A percentile compares a stretch with the other conserved stretches of the same genome.
Evolutionary conservation across 495 filamentous ascomycete species (phyloP).

Genomic region (Pseudevernia furfuracea): DNA sequence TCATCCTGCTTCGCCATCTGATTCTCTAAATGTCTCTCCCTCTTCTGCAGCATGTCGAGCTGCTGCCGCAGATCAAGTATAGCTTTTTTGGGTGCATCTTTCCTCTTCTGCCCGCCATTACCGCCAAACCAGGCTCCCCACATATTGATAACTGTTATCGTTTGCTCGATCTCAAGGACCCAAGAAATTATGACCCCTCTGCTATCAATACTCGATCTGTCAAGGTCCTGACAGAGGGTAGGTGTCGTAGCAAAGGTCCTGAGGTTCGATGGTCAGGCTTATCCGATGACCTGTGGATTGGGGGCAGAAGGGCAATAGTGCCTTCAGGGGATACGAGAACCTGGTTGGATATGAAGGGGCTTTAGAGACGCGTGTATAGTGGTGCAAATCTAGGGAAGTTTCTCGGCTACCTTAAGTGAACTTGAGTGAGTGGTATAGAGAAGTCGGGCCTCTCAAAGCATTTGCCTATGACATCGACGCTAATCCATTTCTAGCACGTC

Average conservation of each 20-base stretch:
- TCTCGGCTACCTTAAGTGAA: conserved; percentile 11
- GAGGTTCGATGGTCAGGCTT: background rate
- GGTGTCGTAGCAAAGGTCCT: background rate
- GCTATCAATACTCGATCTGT: background rate
- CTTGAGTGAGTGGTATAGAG: background rate
- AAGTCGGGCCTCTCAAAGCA: conserved; percentile 2
- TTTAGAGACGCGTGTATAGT: background rate
- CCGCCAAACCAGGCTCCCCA: conserved; percentile 78
- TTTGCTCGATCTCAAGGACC: background rate
- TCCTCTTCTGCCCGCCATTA: conserved; percentile 68
- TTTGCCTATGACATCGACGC: conserved; percentile 17
- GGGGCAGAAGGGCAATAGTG: background rate
- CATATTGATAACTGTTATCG: conserved; percentile 37
- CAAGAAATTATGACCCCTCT: background rate
- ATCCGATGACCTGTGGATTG: background rate
- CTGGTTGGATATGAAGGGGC: background rate
- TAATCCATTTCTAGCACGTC: conserved; percentile 10
- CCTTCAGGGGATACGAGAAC: background rate
- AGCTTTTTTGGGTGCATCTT: conserved; percentile 93
- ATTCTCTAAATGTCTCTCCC: conserved; percentile 80
- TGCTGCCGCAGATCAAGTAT: conserved; percentile 82
- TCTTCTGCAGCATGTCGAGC: conserved; percentile 95
- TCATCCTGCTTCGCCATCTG: conserved; percentile 92
- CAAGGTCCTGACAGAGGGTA: background rate
- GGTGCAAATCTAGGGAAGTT: background rate